Evolutionary conservation across 2,329 filamentous ascomycete species (phyloP).

Genomic region (Colletotrichum tropicale): DNA sequence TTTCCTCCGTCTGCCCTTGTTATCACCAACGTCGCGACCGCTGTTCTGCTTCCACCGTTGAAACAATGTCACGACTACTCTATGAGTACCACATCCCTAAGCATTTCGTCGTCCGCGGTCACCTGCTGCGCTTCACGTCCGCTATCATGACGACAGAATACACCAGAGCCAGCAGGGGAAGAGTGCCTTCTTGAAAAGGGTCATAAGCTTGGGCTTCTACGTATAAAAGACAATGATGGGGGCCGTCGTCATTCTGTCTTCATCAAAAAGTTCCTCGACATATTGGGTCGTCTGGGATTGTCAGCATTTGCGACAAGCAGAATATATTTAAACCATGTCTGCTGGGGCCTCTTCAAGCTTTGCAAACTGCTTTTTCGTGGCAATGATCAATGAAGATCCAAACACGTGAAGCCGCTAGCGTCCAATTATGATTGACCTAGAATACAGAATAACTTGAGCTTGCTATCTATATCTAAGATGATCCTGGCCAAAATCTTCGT

Average conservation of each 20-base stretch:
- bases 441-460: rapidly evolving
- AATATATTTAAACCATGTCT: too few relatives aligned
- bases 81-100: too few relatives aligned
- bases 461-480: rapidly evolving
- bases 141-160: background rate
- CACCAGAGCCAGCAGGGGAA: background rate
- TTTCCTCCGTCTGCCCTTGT: too few relatives aligned
- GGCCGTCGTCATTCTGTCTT: too few relatives aligned
- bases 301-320: background rate
- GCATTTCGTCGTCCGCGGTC: too few relatives aligned
- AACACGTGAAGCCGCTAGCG: background rate
- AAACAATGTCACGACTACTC: too few relatives aligned
- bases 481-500: background rate
- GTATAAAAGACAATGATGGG: too few relatives aligned
- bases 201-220: background rate
- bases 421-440: background rate
- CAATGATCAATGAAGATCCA: background rate
- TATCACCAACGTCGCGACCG: too few relatives aligned
- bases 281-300: too few relatives aligned
- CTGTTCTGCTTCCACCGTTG: too few relatives aligned
- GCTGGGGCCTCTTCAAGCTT: background rate
- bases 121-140: background rate
- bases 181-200: background rate
- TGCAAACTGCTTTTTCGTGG: too few relatives aligned
- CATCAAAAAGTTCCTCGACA: too few relatives aligned